These are phyloP conservation scores for Spergularia bocconei DNA, from an alignment of 148 eudicot species.

Conservation along the genomic window DNA sequence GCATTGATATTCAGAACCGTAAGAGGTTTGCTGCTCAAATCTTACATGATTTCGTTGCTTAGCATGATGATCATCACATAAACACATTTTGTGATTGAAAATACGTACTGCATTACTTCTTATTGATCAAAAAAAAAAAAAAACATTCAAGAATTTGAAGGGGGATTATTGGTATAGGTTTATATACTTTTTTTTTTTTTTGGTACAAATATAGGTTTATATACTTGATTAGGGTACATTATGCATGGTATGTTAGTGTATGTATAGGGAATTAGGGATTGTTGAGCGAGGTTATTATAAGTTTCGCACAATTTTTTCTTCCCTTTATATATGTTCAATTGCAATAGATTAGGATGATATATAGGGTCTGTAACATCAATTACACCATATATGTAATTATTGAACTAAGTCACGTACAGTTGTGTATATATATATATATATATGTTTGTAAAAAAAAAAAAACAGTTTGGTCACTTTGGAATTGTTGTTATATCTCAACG, in stretches of 20 bases:
- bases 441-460: too few species aligned
- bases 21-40: slow-evolving; percentile 57
- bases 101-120: background rate
- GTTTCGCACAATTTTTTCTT: background rate
- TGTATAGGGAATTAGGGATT: background rate
- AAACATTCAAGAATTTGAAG: background rate
- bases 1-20: slow-evolving; percentile 37
- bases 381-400: too few species aligned
- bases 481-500: too few species aligned
- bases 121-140: background rate
- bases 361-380: background rate
- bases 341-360: slow-evolving; percentile 7
- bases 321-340: slow-evolving; percentile 1
- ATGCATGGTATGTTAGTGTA: background rate
- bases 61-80: slow-evolving; percentile 5
- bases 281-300: background rate
- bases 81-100: background rate
- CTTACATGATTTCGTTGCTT: slow-evolving; percentile 53
- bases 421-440: too few species aligned
- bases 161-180: slow-evolving; percentile 32
- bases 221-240: slow-evolving; percentile 26
- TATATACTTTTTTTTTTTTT: too few species aligned
- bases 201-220: slow-evolving; percentile 33
- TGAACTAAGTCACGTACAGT: too few species aligned
- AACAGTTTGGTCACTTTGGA: too few species aligned